These are phyloP conservation scores for Bidens hawaiensis DNA, from an alignment of 140 eudicot species.

Conservation along the genomic window DNA sequence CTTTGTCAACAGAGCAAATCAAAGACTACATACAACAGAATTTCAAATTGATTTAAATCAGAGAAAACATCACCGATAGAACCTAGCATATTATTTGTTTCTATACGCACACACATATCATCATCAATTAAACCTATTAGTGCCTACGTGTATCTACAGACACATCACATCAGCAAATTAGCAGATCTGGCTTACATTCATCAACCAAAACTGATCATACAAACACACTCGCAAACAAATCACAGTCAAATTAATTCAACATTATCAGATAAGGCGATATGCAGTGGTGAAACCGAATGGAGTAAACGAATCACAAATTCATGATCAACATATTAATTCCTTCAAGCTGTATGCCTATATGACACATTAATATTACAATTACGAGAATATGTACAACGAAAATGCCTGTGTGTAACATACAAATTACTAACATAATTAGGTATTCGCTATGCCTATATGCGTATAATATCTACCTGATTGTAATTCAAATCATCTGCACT, in stretches of 20 bases:
- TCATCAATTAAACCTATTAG: background rate
- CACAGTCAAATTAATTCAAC: background rate
- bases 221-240: constrained; percentile 9
- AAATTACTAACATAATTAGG: background rate
- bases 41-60: background rate
- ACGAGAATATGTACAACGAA: constrained; percentile 1
- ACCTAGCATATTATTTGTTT: background rate
- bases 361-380: background rate
- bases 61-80: background rate
- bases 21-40: background rate
- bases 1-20: constrained; percentile 1
- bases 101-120: background rate
- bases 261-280: background rate
- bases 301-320: constrained; percentile 10
- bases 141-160: constrained; percentile 5
- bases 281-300: too few species aligned
- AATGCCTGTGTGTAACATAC: background rate
- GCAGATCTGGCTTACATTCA: background rate
- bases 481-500: constrained; percentile 38
- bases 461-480: constrained; percentile 34
- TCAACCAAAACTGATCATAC: background rate
- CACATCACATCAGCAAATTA: constrained; percentile 2
- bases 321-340: background rate
- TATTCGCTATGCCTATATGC: background rate
- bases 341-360: constrained; percentile 1